Evolutionary conservation across 257 asterid genomes (phyloP).

Genomic region (Echium plantagineum): DNA sequence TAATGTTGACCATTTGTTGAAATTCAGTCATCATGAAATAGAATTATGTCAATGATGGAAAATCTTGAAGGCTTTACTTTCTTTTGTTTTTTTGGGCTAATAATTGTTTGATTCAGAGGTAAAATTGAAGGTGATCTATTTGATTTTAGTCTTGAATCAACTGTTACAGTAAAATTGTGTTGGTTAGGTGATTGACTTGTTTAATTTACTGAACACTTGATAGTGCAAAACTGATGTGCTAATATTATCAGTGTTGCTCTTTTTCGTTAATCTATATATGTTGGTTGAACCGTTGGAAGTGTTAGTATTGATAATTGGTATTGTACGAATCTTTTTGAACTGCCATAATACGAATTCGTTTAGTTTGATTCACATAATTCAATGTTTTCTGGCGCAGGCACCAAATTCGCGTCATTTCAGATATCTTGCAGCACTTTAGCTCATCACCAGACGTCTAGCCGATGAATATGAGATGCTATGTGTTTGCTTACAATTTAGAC

Average conservation of each 20-base stretch:
- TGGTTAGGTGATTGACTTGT: not conserved
- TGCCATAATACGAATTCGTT: too few relatives aligned
- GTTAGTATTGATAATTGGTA: too few relatives aligned
- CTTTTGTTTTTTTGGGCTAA: not conserved
- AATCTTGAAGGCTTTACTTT: too few relatives aligned
- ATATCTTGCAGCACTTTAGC: not conserved
- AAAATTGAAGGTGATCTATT: not conserved
- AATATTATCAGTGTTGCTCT: too few relatives aligned
- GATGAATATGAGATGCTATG: not conserved
- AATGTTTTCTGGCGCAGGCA: not conserved
- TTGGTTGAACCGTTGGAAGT: not conserved
- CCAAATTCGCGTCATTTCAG: not conserved
- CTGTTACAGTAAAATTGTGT: not conserved
- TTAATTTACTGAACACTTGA: not conserved
- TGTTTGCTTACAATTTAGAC: too few relatives aligned
- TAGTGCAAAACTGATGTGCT: too few relatives aligned
- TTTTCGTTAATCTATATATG: not conserved
- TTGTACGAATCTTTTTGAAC: not conserved
- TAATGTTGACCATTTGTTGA: too few relatives aligned
- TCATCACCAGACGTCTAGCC: not conserved
- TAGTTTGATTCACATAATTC: not conserved
- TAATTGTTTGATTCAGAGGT: not conserved
- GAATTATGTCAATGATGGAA: not conserved
- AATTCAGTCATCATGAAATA: not conserved
- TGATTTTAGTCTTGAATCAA: not conserved